Percentiles rank a stretch among this genome's conserved stretches.
These are phyloP conservation scores for Phytophthora pistaciae DNA, from an alignment of 352 stramenopile species.

Conservation along the genomic window DNA sequence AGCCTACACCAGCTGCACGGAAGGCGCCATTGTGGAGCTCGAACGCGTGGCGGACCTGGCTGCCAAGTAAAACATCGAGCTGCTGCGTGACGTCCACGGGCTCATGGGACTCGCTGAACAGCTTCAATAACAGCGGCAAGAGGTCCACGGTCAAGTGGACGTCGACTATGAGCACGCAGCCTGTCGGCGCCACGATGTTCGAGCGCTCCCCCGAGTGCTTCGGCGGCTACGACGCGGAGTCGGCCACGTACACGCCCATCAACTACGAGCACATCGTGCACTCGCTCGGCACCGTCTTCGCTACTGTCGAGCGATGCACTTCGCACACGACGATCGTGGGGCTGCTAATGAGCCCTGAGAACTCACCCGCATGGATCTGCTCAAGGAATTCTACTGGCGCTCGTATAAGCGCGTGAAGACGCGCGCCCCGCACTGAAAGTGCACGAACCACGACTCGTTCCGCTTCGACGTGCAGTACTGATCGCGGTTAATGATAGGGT, in stretches of 20 bases:
- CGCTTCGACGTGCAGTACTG: conserved; percentile 55
- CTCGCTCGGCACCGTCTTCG: conserved; percentile 86
- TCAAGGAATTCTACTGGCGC: conserved; percentile 97
- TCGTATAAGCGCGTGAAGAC: conserved; percentile 94
- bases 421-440: conserved; percentile 94
- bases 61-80: conserved; percentile 85
- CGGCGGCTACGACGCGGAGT: conserved; percentile 86
- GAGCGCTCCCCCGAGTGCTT: conserved; percentile 83
- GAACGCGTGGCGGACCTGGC: conserved; percentile 88
- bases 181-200: conserved; percentile 20
- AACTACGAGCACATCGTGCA: conserved; percentile 93
- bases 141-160: conserved; percentile 49
- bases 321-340: conserved; percentile 89
- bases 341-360: conserved; percentile 95
- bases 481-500: conserved; percentile 77
- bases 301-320: conserved; percentile 89
- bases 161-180: conserved; percentile 17
- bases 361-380: conserved; percentile 90
- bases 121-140: conserved; percentile 95
- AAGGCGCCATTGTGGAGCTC: conserved; percentile 91
- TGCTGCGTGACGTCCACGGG: conserved; percentile 94
- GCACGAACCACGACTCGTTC: conserved; percentile 97
- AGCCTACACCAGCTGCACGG: conserved; percentile 92
- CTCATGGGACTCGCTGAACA: conserved; percentile 93
- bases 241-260: conserved; percentile 86